Base-by-base conservation (phyloP, 768 basidiomycete species). In the Termitomyces sp. region DNA sequence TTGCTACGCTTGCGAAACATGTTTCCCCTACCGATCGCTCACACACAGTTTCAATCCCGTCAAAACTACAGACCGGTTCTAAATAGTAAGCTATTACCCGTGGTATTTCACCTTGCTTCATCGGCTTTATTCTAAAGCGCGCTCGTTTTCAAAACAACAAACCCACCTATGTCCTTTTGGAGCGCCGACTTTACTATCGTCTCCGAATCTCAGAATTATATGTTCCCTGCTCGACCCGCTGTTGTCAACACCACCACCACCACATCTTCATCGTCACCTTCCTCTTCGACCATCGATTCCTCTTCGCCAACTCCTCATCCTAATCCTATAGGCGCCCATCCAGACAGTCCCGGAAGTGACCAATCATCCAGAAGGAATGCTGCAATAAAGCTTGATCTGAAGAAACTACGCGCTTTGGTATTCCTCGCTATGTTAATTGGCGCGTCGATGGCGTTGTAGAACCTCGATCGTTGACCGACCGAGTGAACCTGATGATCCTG, bases 361-460 rank as follows among this genome's bases (percentile, higher is more conserved):
- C 24, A 32, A 30, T 20, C 36, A 33, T 22, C 36, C 13, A 61
- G 61, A 53, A 64, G 61, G 36, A 69, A 59, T 52, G 64, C 66
- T 32, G 64, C 64, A 3, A 59, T 63, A 20, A 65, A 68, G 7
- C 45, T 72, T 22, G 67, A 74, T 52, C 58, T 71, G 20, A 75
- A 73, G 53, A 69, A 75, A 61, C 80, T 82, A 65, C 68, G 75
- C 10, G 58, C 82, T 48, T 72, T 80, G 58, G 82, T 80, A 56
- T 72, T 84, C 59, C 67, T 80, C 80, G 82, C 83, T 35, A 75
- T 80, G 7, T 65, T 85, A 53, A 72, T 85, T 54, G 85, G 83
- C 2, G 68, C 84, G 46, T 76, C 79, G 36, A 77, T 86, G 78
- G 81, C 82, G 5, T 63, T 83, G 49, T 84, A 62, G 58, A 33